Base-by-base conservation (phyloP, 2,329 filamentous ascomycete species). In the Falciphora oryzae region DNA sequence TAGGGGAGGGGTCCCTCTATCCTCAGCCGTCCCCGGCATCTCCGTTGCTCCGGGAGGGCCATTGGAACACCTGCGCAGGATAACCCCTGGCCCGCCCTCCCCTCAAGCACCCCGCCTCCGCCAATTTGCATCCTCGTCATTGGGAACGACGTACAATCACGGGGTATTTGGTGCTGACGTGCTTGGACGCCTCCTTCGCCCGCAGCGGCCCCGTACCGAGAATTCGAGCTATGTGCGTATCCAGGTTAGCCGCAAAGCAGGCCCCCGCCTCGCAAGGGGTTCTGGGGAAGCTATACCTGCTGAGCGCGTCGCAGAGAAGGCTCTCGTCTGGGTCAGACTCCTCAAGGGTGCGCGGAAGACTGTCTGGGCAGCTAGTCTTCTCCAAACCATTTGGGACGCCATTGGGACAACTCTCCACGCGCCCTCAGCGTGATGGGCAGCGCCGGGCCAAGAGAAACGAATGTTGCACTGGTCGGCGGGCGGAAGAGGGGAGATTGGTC, bases 121-220 rank as follows among this genome's bases (percentile, higher is more conserved):
- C 4, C 27, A 62, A 38, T 53, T 22, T 44, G 38, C 3, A 22
- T 6, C 14, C 16, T 44, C 38, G 14, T 16, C 7, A 44, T 22
- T 22, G 2, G 38, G 38, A 18, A n/a, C 8, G 5, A 84, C 89
- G 79, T 86, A 92, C 90, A 78, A 99, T 93, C 73, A 99, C 91
- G 62, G 93, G 91, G 79, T 99, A 98, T 80, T 97, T 95, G 78
- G 84, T 89, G 78, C 89, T 91, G 73, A 97, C 85, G 75, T 92
- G 91, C 61, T 91, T 89, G 68, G 91, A 91, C 38, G 93, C 93
- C 83, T 97, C 93, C 83, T 96, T 97, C 65, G 94, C 95, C 77
- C 93, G 89, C 70, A 98, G 84, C 70, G 92, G 91, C 71, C 88
- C 86, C 79, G 90, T 94, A 72, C 90, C 88, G 77, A 96, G 91